phyloP scores from a whole-genome alignment of 1,139 yeast species.

The Nakaseomyces uthaithaninus region DNA sequence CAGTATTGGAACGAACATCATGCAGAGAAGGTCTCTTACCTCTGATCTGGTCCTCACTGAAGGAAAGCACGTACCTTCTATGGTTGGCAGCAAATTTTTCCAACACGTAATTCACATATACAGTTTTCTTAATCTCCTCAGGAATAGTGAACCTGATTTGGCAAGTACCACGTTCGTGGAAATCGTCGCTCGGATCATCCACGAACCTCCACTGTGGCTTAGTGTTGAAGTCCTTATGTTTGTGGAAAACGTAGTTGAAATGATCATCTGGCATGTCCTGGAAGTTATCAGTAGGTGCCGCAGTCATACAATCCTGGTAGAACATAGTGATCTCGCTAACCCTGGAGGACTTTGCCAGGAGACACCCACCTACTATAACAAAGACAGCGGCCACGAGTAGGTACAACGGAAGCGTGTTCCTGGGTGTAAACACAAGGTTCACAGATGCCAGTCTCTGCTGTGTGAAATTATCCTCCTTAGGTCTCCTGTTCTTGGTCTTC shows the following conservation, averaged over 20 bases:
- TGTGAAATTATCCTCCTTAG: slow-evolving; percentile 60
- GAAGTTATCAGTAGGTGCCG: slow-evolving; percentile 49
- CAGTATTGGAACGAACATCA: slow-evolving; percentile 54
- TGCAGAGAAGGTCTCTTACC: slow-evolving; percentile 40
- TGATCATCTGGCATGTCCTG: slow-evolving; percentile 54
- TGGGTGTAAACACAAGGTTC: slow-evolving; percentile 83
- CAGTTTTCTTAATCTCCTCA: slow-evolving; percentile 61
- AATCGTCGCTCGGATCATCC: slow-evolving; percentile 40
- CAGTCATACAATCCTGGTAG: slow-evolving; percentile 62
- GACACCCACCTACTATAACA: slow-evolving; percentile 86
- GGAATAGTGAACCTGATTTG: slow-evolving; percentile 74
- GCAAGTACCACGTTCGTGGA: slow-evolving; percentile 54
- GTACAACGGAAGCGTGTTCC: slow-evolving; percentile 76
- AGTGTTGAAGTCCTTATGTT: slow-evolving; percentile 30
- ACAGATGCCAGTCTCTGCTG: slow-evolving; percentile 53
- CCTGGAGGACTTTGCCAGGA: slow-evolving; percentile 70
- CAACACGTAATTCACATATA: slow-evolving; percentile 70
- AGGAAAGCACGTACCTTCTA: slow-evolving; percentile 85
- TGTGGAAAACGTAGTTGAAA: slow-evolving; percentile 46
- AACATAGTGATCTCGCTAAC: slow-evolving; percentile 77
- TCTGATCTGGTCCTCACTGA: slow-evolving; percentile 79
- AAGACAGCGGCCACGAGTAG: slow-evolving; percentile 69
- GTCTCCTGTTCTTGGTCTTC: slow-evolving; percentile 45
- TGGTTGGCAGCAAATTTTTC: slow-evolving; percentile 88
- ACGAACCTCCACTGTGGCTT: slow-evolving; percentile 62